Evolutionary conservation across 371 early-diverging fungal species (phyloP), one percentile per base, ranked within the genome.

Genomic region (Umbelopsis sp.): DNA sequence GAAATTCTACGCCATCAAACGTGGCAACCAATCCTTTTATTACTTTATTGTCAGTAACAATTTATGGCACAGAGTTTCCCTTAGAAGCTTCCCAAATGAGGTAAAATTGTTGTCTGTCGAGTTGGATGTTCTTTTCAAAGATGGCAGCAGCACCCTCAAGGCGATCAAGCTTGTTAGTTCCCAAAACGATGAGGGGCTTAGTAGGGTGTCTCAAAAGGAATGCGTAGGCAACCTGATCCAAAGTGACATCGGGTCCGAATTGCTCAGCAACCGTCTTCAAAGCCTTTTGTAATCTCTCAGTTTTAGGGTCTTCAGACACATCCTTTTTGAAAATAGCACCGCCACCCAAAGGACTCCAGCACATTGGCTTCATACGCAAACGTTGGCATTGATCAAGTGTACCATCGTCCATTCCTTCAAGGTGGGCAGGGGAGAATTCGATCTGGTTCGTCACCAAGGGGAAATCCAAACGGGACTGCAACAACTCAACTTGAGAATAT

Each of bases 401-500:
- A 10, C 53, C 67, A 53, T 67, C 53, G 11, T 69, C 69, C 52
- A 69, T 64, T 4, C 64, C 69, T 53, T 63, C 69, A 8, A 72
- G 72, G 32, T 70, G 70, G 18, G 70, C 53, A 18, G 70, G 68
- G 7, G 70, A 66, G 12, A 68, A 44, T 74, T 70, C 53, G 66
- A 68, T 69, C 74, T 76, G 51, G 74, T 76, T 20, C 72, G 76
- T 62, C 72, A 51, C 51, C 72, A 76, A 18, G 72, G 63, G 25
- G 76, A 73, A 51, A 72, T 74, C 32, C 72, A 74, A 65, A 70
- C 74, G 24, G 72, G 76, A 63, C 76, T 78, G 46, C 72, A 78
- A n/a, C 74, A 72, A 35, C 35, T 57, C 57, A 57, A 57, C 57
- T 57, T 45, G 79, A 76, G 16, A 74, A 72, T 66, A 76, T 70